Evolutionary conservation across 192 early-diverging fungal species (phyloP), one percentile per base, ranked within the genome.

Genomic region (Phlyctochytrium planicorne): DNA sequence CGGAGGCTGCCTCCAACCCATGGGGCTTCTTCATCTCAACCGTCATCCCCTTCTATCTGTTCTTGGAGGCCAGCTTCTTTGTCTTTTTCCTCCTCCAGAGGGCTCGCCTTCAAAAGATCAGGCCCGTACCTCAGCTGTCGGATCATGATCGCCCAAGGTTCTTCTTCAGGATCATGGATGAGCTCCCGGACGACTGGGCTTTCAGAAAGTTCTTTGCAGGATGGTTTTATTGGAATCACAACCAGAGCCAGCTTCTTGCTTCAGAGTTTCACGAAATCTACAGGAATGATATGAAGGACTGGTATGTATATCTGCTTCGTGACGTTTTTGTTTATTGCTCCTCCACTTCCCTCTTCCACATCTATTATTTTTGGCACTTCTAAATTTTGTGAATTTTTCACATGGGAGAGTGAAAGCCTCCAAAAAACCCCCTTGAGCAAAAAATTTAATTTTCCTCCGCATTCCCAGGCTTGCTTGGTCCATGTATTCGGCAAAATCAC

Each of bases 401-500:
- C n/a, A n/a, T n/a, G n/a, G n/a, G n/a, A n/a, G n/a, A n/a, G n/a
- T n/a, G n/a, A n/a, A n/a, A n/a, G n/a, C n/a, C n/a, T n/a, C n/a
- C n/a, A n/a, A n/a, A n/a, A n/a, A n/a, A n/a, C n/a, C n/a, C n/a
- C n/a, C n/a, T 47, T 20, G 6, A 47, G 6, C 40, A 47, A 47
- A 20, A 47, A 14, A 6, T 20, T 20, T 30, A 23, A 59, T 59
- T 27, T n/a, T 27, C 14, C 31, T 66, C 34, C 24, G 23, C 47
- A n/a, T n/a, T n/a, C 24, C 3, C 63, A 72, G 70, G 70, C 17
- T 72, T 6, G 63, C 70, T n/a, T 72, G 70, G 70, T 34, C 62
- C 40, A 66, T 72, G 59, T 72, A 66, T 59, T 59, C 62, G 12
- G 63, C 36, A 10, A 6, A 20, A 1, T 36, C 34, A 25, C 66